Base-by-base conservation (phyloP, 495 filamentous ascomycete genomes). In the Venustampulla echinocandica region DNA sequence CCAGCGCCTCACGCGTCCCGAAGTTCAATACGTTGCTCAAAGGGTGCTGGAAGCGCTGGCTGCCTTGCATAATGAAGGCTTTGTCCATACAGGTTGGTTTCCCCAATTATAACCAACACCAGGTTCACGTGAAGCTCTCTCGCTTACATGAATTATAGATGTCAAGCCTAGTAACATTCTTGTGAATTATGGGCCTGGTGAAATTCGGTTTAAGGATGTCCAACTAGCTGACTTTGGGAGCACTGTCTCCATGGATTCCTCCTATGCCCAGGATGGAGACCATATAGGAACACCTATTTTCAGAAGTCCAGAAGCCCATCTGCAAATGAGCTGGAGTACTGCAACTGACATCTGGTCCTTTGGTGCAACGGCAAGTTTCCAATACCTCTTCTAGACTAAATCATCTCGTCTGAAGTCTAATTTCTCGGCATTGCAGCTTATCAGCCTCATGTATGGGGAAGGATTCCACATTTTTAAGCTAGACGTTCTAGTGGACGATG, bases 291-390 rank as follows among this genome's bases (percentile, higher is more conserved):
- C 59, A 13, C 50, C 53, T 23, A 63, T 68, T 41, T 68, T 53
- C 15, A 54, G 63, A 36, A 66, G 63, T 48, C 65, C 66, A 33
- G 66, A 71, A 53, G 64, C 60, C 10, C 56, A 53, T 6, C 45
- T 68, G 3, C 54, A 58, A 33, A 56, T 67, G n/a, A 41, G 28
- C 18, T 69, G 56, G 66, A 55, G 49, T 18, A 63, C 66, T 42
- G 23, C 55, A 21, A 68, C 67, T 4, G 69, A 71, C 45, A 69
- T 71, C 44, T 74, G 66, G 69, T 69, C 66, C 27, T 63, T 69
- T 52, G 63, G 67, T 22, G 57, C 55, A 37, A 61, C 59, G 20
- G 60, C 52, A 59, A 57, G 58, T 55, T n/a, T n/a, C n/a, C n/a
- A n/a, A n/a, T n/a, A n/a, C n/a, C n/a, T n/a, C n/a, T n/a, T n/a